Evolutionary conservation across 306 rosid species (phyloP).

Genomic region (Quercus berberidifolia): DNA sequence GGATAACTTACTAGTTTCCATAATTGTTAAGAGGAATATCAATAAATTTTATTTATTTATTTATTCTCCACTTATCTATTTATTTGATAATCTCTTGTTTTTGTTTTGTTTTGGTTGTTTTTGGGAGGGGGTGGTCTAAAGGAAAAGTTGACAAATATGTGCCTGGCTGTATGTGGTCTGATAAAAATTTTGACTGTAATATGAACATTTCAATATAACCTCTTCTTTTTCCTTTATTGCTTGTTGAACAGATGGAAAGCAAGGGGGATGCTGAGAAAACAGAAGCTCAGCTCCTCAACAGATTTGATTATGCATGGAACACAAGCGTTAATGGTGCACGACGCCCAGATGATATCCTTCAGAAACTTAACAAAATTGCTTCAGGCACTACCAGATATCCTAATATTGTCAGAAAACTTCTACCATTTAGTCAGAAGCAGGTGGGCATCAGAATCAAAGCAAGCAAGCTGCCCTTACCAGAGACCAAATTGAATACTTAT

Average conservation of each 20-base stretch:
- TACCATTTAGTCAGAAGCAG: constrained; percentile 55
- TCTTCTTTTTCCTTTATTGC: constrained; percentile 3
- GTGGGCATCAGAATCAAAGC: constrained; percentile 66
- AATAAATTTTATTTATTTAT: not conserved
- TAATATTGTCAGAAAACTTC: constrained; percentile 36
- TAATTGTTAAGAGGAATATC: not conserved
- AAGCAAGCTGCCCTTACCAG: constrained; percentile 29
- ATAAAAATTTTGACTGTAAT: not conserved
- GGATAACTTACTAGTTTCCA: not conserved
- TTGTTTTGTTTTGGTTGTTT: not conserved
- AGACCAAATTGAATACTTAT: constrained; percentile 23
- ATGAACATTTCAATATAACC: not conserved
- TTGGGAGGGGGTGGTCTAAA: too few species aligned
- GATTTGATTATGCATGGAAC: constrained; percentile 94
- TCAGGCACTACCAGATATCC: constrained; percentile 36
- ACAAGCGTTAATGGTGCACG: constrained; percentile 47
- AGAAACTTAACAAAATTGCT: constrained; percentile 47
- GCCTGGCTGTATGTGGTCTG: not conserved
- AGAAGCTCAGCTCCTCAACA: constrained; percentile 59
- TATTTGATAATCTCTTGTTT: not conserved
- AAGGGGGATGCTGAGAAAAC: constrained; percentile 57
- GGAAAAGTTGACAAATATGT: not conserved
- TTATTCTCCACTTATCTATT: not conserved
- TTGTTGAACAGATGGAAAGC: constrained; percentile 61
- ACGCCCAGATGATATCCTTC: constrained; percentile 57